Evolutionary conservation across 2,329 filamentous ascomycete genomes (phyloP).

Genomic region (Rhynchosporium secalis): DNA sequence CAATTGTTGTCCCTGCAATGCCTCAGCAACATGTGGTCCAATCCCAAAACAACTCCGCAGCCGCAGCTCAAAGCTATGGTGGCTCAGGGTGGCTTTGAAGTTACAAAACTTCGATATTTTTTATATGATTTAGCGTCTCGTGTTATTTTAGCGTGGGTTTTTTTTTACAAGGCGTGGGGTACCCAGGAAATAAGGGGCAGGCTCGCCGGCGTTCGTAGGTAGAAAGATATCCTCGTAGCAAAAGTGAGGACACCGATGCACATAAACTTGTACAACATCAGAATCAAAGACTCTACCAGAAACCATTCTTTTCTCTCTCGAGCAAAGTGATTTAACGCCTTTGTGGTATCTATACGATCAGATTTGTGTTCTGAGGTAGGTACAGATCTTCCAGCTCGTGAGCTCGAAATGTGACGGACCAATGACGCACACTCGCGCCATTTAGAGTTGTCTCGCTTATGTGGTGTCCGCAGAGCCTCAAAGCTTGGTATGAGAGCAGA

Average conservation of each 20-base stretch:
- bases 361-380: not conserved
- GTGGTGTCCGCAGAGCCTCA: conserved; percentile 26
- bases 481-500: conserved; percentile 26
- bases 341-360: not conserved
- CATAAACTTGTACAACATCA: conserved; percentile 15
- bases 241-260: conserved; percentile 4
- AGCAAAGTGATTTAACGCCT: not conserved
- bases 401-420: not conserved
- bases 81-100: conserved; percentile 20
- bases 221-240: not conserved
- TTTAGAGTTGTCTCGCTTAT: conserved; percentile 16
- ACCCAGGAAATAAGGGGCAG: conserved; percentile 10
- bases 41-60: not conserved
- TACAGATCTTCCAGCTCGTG: not conserved
- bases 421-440: not conserved
- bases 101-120: not conserved
- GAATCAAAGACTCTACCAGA: conserved; percentile 2
- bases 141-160: not conserved
- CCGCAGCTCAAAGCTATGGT: conserved; percentile 4
- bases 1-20: not conserved
- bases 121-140: conserved; percentile 24
- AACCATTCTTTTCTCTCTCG: not conserved
- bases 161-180: conserved; percentile 3
- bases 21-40: conserved; percentile 1
- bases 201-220: conserved; percentile 21